These are phyloP conservation scores for Picea sitchensis DNA, from an alignment of 75 land plant species.

Conservation along the genomic window DNA sequence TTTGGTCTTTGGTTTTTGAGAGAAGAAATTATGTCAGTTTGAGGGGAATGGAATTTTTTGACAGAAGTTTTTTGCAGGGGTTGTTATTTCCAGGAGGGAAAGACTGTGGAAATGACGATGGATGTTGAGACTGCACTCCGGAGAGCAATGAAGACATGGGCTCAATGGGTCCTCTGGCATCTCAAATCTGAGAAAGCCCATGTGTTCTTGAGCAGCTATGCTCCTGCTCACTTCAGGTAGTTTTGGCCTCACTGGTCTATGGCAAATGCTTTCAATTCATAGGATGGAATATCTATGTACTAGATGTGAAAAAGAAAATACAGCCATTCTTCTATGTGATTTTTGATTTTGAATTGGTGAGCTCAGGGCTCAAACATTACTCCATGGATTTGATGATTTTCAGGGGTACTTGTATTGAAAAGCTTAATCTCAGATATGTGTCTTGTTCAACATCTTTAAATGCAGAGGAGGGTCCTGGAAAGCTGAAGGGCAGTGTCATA, in stretches of 20 bases:
- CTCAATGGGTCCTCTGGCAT: conserved; percentile 36
- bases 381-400: too few relatives aligned
- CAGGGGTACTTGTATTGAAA: neutral
- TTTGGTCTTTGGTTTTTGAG: neutral
- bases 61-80: conserved; percentile 43
- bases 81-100: conserved; percentile 56
- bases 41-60: neutral
- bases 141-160: conserved; percentile 59
- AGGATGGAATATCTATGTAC: neutral
- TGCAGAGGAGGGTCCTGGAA: conserved; percentile 77
- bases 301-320: neutral
- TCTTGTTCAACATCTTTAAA: neutral
- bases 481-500: conserved; percentile 51
- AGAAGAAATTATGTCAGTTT: neutral
- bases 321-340: neutral
- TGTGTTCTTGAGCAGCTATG: conserved; percentile 65
- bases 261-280: neutral
- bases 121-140: conserved; percentile 48
- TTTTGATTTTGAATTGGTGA: too few relatives aligned
- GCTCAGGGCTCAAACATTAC: too few relatives aligned
- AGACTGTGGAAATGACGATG: conserved; percentile 50
- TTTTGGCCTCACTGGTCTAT: neutral
- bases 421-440: neutral
- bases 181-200: conserved; percentile 32
- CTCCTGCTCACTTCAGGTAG: conserved; percentile 81